These are phyloP conservation scores for Cercospora nicotianae DNA, from an alignment of 2,329 filamentous ascomycete genomes.

Conservation along the genomic window DNA sequence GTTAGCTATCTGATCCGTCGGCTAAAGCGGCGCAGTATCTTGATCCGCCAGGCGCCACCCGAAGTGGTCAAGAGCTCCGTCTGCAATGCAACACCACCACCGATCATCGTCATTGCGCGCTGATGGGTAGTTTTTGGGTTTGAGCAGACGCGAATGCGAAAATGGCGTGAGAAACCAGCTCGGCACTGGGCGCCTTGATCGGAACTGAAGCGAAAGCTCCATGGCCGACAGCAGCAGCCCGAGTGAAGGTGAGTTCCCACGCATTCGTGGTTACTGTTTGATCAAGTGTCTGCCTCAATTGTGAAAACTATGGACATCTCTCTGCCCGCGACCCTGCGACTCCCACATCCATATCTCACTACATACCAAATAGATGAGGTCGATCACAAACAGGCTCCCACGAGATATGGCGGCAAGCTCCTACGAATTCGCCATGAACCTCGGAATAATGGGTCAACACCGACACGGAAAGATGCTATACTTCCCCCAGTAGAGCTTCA, in stretches of 20 bases:
- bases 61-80: background rate
- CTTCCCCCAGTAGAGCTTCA: conserved; percentile 40
- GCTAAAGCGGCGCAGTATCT: background rate
- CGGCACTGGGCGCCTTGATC: background rate
- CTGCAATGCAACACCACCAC: background rate
- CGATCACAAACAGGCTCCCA: conserved; percentile 32
- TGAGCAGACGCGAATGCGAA: background rate
- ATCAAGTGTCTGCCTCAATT: background rate
- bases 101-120: background rate
- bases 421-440: conserved; percentile 16
- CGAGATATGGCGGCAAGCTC: conserved; percentile 25
- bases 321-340: conserved; percentile 23
- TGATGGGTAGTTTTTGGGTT: background rate
- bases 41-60: background rate
- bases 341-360: conserved; percentile 51
- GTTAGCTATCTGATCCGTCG: background rate
- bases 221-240: background rate
- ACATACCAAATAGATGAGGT: conserved; percentile 41
- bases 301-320: conserved; percentile 8
- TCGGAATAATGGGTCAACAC: conserved; percentile 9
- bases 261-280: background rate
- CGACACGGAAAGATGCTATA: conserved; percentile 15
- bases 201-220: background rate
- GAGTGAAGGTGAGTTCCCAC: background rate
- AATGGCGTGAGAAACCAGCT: background rate